These are phyloP conservation scores for Sporothrix schenckii DNA, from an alignment of 2,329 filamentous ascomycete genomes.

Conservation along the genomic window DNA sequence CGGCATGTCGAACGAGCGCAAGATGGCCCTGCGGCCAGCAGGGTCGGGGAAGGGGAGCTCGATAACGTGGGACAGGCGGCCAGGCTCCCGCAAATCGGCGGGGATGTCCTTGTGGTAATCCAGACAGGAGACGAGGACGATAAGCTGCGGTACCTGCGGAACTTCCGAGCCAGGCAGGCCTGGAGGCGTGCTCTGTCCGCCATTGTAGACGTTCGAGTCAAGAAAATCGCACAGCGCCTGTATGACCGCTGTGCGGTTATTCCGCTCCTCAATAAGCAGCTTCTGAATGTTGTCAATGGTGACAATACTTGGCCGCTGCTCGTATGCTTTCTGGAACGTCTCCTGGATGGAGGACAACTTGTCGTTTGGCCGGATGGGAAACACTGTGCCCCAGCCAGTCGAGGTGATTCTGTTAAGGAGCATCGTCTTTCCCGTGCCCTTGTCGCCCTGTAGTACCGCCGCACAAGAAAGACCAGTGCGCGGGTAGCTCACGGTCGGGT, in stretches of 20 bases:
- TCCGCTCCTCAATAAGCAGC: conserved; percentile 64
- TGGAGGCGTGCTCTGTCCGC: neutral
- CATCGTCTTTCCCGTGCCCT: conserved; percentile 81
- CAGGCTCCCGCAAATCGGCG: conserved; percentile 63
- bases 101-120: conserved; percentile 74
- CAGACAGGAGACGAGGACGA: conserved; percentile 74
- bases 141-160: conserved; percentile 53
- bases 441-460: conserved; percentile 76
- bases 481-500: conserved; percentile 40
- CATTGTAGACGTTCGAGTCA: conserved; percentile 45
- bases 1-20: conserved; percentile 60
- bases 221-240: conserved; percentile 59
- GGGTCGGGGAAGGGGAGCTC: conserved; percentile 77
- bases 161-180: conserved; percentile 31
- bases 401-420: conserved; percentile 69
- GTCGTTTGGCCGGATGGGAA: conserved; percentile 60
- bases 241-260: conserved; percentile 55
- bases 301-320: conserved; percentile 73
- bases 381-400: conserved; percentile 70
- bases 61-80: conserved; percentile 68
- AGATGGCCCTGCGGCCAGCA: conserved; percentile 70
- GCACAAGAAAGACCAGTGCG: conserved; percentile 49
- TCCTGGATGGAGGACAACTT: conserved; percentile 65
- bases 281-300: conserved; percentile 77
- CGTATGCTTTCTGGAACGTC: conserved; percentile 68